Evolutionary conservation across 2,329 filamentous ascomycete genomes (phyloP), one percentile per base, ranked within the genome.

Genomic region (Monilinia polystroma): DNA sequence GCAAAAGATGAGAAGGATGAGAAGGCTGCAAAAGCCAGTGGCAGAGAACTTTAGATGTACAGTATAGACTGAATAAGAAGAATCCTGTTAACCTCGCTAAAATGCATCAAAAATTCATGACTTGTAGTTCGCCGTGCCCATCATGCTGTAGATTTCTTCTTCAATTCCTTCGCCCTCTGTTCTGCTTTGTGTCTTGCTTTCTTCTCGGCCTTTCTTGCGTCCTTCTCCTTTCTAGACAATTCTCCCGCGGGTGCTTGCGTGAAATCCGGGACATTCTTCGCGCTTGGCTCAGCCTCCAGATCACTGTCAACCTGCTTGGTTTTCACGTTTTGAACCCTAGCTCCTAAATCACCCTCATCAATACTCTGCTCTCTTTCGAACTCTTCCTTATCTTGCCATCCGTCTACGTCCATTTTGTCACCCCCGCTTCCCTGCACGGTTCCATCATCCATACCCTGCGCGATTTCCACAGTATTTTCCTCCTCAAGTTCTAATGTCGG

Each of bases 21-120:
- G 63, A 84, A 84, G 75, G 85, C 87, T 43, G 83, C 87, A 70
- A 91, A 89, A 79, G 87, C 90, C 58, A 87, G 85, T 53, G 92
- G 92, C 67, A 85, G 91, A 70, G 92, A 96, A 80, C 78, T 94
- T 78, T 93, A 84, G 79, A 72, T 68, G 29, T 63, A 66, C 26
- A 63, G 52, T 49, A 63, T 63, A 66, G 47, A 63, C 60, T 43
- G 55, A 60, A 43, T 45, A 52, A 62, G 47, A 45, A 66, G 45
- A 53, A 20, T 41, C 18, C 35, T 43, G 20, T 45, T 38, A 51
- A 59, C 47, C 47, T 66, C 55, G 52, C 57, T 54, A 49, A 54
- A 66, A 60, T 18, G 55, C 47, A 53, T 60, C 35, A 60, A 66
- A 58, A 52, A 45, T 67, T 67, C 26, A 56, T 67, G 55, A 54